Conservation (phyloP, 768 basidiomycete species). For the Lactifluus hygrophoroides region DNA sequence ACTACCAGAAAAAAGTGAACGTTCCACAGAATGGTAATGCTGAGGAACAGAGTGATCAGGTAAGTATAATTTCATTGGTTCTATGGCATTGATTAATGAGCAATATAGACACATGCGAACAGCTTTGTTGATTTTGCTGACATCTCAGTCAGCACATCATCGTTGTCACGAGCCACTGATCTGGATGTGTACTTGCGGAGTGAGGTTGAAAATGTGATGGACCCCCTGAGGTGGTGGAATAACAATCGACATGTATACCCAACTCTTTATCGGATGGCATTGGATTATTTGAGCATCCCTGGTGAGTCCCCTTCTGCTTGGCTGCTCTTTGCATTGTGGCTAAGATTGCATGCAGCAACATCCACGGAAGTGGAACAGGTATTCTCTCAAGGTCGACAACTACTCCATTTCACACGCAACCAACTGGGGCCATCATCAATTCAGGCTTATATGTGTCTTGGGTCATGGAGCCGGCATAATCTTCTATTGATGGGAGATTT, state of each 20-base stretch:
- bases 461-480: not conserved
- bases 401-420: not conserved
- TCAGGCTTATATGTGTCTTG: not conserved
- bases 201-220: not conserved
- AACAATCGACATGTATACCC: not conserved
- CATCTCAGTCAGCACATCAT: not conserved
- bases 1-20: not conserved
- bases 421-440: not conserved
- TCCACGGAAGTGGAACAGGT: not conserved
- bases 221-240: not conserved
- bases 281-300: not conserved
- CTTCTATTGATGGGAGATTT: too few species aligned
- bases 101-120: too few species aligned
- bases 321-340: not conserved
- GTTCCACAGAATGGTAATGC: not conserved
- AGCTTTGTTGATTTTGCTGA: not conserved
- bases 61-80: too few species aligned
- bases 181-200: not conserved
- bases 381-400: not conserved
- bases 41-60: too few species aligned
- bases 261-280: not conserved
- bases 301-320: not conserved
- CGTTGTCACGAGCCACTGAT: not conserved
- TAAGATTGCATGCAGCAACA: not conserved
- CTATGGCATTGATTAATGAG: too few species aligned